Conservation (phyloP, 2,329 filamentous ascomycete genomes). For the Thelonectria blattea region DNA sequence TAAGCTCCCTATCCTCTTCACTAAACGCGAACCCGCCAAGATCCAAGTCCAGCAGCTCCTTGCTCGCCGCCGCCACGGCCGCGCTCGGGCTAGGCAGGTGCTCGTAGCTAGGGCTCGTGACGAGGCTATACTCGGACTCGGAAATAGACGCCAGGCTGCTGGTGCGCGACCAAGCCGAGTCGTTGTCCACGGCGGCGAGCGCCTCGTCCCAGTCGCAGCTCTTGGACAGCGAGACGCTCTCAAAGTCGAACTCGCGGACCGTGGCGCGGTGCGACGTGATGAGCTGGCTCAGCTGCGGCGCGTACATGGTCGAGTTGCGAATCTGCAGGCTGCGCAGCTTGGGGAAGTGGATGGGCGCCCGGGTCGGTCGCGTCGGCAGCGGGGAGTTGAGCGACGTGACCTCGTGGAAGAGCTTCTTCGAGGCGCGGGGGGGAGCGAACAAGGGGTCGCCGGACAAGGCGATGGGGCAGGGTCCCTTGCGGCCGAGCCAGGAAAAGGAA, state of each 20-base stretch:
- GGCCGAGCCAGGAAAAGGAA: conserved; percentile 78
- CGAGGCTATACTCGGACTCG: conserved; percentile 43
- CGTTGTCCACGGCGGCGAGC: conserved; percentile 68
- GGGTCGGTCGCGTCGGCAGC: conserved; percentile 57
- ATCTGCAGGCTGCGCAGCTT: conserved; percentile 72
- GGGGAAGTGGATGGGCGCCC: conserved; percentile 68
- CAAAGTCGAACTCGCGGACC: conserved; percentile 80
- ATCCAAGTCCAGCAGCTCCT: conserved; percentile 52
- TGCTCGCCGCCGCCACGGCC: conserved; percentile 59
- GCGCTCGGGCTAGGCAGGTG: conserved; percentile 57
- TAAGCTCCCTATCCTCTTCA: conserved; percentile 41
- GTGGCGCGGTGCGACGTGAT: conserved; percentile 70
- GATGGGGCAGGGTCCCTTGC: conserved; percentile 76
- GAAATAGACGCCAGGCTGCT: conserved; percentile 37
- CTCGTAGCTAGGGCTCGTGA: conserved; percentile 44
- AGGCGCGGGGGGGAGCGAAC: conserved; percentile 61
- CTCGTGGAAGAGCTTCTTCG: conserved; percentile 67
- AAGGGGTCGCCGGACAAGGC: conserved; percentile 73
- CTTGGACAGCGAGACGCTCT: conserved; percentile 72
- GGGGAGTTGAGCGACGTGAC: conserved; percentile 70
- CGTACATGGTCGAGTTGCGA: conserved; percentile 75
- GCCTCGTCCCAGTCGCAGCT: conserved; percentile 82
- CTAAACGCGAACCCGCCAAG: conserved; percentile 48
- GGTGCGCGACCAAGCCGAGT: conserved; percentile 47
- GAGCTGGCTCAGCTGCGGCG: conserved; percentile 72